These are phyloP conservation scores for Pulicaria dysenterica DNA, from an alignment of 129 eudicot species.

Conservation along the genomic window DNA sequence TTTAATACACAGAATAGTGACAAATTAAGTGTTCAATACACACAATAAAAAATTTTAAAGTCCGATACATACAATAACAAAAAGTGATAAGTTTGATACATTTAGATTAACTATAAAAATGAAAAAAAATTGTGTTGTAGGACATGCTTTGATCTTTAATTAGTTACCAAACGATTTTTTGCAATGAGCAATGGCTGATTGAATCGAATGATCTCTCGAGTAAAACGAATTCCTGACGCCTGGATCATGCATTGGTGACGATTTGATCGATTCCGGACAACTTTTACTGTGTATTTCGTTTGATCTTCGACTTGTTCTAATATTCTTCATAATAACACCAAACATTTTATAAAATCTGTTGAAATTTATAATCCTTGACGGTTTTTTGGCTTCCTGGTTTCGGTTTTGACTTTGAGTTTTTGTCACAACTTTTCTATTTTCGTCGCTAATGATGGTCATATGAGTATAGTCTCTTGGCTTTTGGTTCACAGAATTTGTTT, in stretches of 20 bases:
- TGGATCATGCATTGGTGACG: constrained; percentile 30
- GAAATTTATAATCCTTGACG: background rate
- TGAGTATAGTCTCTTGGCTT: background rate
- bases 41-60: too few species aligned
- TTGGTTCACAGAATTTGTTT: background rate
- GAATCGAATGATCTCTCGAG: constrained; percentile 38
- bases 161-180: constrained; percentile 41
- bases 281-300: constrained; percentile 34
- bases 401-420: background rate
- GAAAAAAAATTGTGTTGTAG: too few species aligned
- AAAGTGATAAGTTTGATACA: too few species aligned
- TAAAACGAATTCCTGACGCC: constrained; percentile 31
- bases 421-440: background rate
- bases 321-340: constrained; percentile 27
- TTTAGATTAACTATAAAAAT: too few species aligned
- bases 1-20: too few species aligned
- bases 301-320: constrained; percentile 18
- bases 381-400: background rate
- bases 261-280: constrained; percentile 40
- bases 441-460: background rate
- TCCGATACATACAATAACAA: too few species aligned
- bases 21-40: too few species aligned
- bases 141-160: too few species aligned
- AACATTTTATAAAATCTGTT: constrained; percentile 30
- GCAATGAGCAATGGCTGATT: constrained; percentile 54